A percentile compares a stretch with the other conserved stretches of the same genome.
Evolutionary conservation across 371 early-diverging fungal genomes (phyloP).

Genomic region (Mortierella sp.): DNA sequence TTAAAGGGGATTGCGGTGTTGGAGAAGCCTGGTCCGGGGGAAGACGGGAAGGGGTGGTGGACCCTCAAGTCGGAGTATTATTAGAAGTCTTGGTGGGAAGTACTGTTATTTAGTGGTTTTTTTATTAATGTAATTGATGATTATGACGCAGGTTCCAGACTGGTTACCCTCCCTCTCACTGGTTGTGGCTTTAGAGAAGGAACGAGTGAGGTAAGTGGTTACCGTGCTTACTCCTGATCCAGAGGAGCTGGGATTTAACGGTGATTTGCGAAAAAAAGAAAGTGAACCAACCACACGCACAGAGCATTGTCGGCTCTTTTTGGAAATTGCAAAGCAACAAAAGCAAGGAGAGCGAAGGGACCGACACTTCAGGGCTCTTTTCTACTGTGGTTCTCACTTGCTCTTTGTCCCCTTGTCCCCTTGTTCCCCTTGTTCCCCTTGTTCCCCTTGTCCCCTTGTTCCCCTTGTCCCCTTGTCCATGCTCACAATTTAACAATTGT

Average conservation of each 20-base stretch:
- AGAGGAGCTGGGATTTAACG: background rate
- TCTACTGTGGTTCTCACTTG: background rate
- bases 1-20: constrained; percentile 74
- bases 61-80: constrained; percentile 66
- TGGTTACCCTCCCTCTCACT: too few relatives aligned
- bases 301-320: background rate
- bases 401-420: background rate
- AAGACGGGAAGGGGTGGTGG: constrained; percentile 64
- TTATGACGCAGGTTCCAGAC: too few relatives aligned
- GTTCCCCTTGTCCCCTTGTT: background rate
- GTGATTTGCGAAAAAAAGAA: too few relatives aligned
- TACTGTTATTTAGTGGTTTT: background rate
- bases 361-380: too few relatives aligned
- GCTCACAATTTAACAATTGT: background rate
- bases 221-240: background rate
- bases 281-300: background rate
- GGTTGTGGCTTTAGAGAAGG: too few relatives aligned
- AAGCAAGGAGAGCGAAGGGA: background rate
- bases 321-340: background rate
- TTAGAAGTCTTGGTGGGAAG: constrained; percentile 12
- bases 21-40: constrained; percentile 42
- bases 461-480: background rate
- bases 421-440: background rate
- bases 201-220: background rate
- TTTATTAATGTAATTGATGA: too few relatives aligned